Conservation (phyloP, 331 rosid genomes). For the Quercus tomentella region DNA sequence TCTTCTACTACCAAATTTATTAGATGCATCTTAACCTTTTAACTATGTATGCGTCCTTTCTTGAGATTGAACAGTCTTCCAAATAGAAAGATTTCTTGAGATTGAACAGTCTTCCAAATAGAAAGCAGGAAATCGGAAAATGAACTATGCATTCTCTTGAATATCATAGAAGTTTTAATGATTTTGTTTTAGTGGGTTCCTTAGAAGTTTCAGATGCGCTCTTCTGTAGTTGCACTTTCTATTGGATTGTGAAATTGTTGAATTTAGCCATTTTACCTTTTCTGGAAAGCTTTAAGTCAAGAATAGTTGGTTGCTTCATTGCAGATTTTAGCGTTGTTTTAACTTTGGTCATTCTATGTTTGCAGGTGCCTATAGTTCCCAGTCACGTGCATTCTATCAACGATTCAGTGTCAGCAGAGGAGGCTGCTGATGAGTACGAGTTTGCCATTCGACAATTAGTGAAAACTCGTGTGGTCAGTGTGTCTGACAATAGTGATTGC, state of each 20-base stretch:
- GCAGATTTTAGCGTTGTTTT: no score
- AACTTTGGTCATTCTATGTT: background rate
- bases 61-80: background rate
- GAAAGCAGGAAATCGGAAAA: background rate
- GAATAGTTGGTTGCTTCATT: no score
- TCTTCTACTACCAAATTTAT: constrained; percentile 2
- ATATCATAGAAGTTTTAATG: background rate
- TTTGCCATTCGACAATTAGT: constrained; percentile 86
- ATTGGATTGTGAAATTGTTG: no score
- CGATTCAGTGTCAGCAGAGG: constrained; percentile 88
- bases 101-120: background rate
- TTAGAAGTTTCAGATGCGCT: no score
- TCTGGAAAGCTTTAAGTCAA: no score
- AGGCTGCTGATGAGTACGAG: constrained; percentile 88
- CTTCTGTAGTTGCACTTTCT: no score
- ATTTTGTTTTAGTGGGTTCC: background rate
- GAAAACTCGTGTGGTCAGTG: constrained; percentile 72
- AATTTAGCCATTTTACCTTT: no score
- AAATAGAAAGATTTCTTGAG: no score
- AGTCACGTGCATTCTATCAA: constrained; percentile 89
- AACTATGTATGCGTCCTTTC: background rate
- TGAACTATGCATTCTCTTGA: background rate
- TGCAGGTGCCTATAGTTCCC: constrained; percentile 84
- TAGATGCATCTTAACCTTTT: background rate
- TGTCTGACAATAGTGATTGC: constrained; percentile 80